Conservation (phyloP, 805 yeast species). For the Saturnispora ahearnii region DNA sequence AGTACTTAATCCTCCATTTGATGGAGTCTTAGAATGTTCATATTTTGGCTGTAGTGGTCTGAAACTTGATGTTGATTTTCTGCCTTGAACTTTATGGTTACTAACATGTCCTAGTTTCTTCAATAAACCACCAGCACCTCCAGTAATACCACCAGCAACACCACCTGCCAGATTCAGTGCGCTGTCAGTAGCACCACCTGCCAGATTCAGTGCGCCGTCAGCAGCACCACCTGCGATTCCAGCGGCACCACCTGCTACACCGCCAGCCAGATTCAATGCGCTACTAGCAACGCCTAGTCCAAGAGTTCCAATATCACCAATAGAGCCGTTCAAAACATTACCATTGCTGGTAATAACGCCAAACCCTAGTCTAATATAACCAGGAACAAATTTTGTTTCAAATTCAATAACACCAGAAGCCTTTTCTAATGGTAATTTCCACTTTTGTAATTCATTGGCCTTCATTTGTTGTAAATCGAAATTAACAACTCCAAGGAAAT, state of each 20-base stretch:
- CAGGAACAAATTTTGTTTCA: slow-evolving; percentile 49
- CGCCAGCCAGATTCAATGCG: slow-evolving; percentile 33
- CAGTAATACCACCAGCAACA: slow-evolving; percentile 33
- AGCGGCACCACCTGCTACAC: slow-evolving; percentile 30
- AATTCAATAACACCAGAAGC: slow-evolving; percentile 49
- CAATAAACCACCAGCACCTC: slow-evolving; percentile 22
- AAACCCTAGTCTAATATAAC: slow-evolving; percentile 56
- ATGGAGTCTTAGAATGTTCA: neutral
- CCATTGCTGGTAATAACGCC: slow-evolving; percentile 39
- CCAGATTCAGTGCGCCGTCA: slow-evolving; percentile 32
- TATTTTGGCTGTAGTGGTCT: slow-evolving; percentile 2
- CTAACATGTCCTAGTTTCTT: slow-evolving; percentile 11
- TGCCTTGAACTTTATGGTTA: neutral
- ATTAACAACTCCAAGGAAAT: slow-evolving; percentile 42
- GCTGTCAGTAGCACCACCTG: slow-evolving; percentile 35
- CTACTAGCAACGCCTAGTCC: slow-evolving; percentile 27
- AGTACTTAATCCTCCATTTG: slow-evolving; percentile 1
- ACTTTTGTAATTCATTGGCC: slow-evolving; percentile 33
- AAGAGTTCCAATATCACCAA: slow-evolving; percentile 35
- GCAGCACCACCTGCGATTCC: slow-evolving; percentile 15
- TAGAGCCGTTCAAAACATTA: slow-evolving; percentile 27
- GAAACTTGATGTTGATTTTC: neutral
- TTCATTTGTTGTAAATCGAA: slow-evolving; percentile 43
- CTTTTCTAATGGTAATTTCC: slow-evolving; percentile 47
- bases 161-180: slow-evolving; percentile 28